phyloP scores from a whole-genome alignment of 306 rosid species.

The Casuarina equisetifolia region DNA sequence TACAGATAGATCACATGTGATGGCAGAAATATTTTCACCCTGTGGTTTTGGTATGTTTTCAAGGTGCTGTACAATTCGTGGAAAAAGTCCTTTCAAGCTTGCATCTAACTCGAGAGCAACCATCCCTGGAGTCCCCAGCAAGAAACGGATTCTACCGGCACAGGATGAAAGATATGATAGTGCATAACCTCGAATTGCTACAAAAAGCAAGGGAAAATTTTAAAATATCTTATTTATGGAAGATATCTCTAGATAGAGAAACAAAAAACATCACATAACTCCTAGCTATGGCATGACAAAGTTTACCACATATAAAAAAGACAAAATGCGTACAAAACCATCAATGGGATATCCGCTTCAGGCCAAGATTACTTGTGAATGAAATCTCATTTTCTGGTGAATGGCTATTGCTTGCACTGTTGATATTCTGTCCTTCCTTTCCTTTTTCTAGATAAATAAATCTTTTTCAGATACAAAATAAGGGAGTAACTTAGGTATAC shows the following conservation, averaged over 20 bases:
- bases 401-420: background rate
- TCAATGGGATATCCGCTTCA: background rate
- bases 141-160: constrained; percentile 91
- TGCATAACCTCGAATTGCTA: constrained; percentile 97
- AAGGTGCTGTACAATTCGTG: constrained; percentile 80
- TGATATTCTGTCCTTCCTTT: background rate
- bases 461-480: too few species aligned
- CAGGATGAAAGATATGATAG: constrained; percentile 91
- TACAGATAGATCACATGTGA: constrained; percentile 80
- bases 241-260: constrained; percentile 9
- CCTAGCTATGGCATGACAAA: background rate
- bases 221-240: background rate
- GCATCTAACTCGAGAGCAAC: constrained; percentile 96
- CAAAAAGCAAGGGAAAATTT: constrained; percentile 36
- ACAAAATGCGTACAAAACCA: background rate
- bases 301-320: background rate
- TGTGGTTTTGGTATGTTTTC: constrained; percentile 92
- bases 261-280: background rate
- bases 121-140: constrained; percentile 95
- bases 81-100: constrained; percentile 71
- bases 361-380: background rate
- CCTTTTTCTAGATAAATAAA: too few species aligned
- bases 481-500: too few species aligned
- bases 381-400: background rate
- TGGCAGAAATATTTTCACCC: constrained; percentile 88